A percentile compares a stretch with the other conserved stretches of the same genome.
Conservation (phyloP, 208 protist genomes). For the Acanthamoeba royreba region DNA sequence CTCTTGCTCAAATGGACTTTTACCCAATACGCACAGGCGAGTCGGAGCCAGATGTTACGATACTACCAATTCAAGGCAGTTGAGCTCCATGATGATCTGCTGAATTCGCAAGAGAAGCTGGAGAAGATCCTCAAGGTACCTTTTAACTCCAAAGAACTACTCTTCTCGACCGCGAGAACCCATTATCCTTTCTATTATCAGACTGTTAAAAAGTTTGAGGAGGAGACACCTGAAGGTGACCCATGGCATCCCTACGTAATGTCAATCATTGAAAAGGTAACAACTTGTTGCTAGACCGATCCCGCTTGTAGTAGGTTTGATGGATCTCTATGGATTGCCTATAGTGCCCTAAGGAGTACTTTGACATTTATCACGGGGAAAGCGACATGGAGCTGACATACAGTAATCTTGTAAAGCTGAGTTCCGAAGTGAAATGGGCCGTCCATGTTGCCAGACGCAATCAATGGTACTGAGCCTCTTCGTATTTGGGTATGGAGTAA, state of each 20-base stretch:
- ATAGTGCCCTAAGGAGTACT: conserved; percentile 5
- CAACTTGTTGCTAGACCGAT: no score
- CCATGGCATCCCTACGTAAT: not conserved
- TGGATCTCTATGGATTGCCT: no score
- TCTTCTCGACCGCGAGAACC: no score
- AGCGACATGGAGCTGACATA: conserved; percentile 18
- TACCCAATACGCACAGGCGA: no score
- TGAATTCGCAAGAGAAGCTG: conserved; percentile 20
- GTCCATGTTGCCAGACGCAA: not conserved
- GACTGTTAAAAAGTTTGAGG: conserved; percentile 19
- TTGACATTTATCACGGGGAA: not conserved
- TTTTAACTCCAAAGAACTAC: no score
- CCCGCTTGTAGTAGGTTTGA: no score
- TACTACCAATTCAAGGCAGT: conserved; percentile 35
- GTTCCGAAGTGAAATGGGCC: not conserved
- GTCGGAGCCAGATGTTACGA: not conserved
- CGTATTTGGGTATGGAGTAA: no score
- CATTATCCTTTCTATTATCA: no score
- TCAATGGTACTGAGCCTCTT: not conserved
- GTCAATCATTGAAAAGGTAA: not conserved
- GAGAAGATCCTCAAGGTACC: conserved; percentile 32
- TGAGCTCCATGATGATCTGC: not conserved
- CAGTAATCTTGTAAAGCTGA: not conserved
- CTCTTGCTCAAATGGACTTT: no score
- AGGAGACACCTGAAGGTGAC: conserved; percentile 20